These are phyloP conservation scores for Suhomyces pyralidae DNA, from an alignment of 805 yeast genomes.

Conservation along the genomic window DNA sequence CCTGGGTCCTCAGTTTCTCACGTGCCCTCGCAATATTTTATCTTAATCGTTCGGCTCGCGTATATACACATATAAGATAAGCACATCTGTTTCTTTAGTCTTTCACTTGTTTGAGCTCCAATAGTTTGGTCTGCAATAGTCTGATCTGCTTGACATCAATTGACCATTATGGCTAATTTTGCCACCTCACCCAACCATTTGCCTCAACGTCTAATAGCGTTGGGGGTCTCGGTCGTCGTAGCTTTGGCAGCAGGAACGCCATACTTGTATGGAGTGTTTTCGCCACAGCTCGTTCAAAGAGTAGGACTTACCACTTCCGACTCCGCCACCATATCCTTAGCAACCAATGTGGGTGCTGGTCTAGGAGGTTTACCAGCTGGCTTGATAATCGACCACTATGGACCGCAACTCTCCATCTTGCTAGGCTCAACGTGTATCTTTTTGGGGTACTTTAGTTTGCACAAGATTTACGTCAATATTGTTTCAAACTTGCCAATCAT, in stretches of 20 bases:
- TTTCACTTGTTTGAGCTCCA: background rate
- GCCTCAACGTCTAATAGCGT: conserved; percentile 21
- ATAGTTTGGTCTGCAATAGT: background rate
- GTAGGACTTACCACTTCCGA: conserved; percentile 57
- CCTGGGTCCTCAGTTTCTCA: background rate
- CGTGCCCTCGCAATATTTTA: background rate
- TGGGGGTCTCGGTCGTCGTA: conserved; percentile 40
- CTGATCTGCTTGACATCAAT: background rate
- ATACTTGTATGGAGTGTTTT: conserved; percentile 69
- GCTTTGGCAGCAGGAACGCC: conserved; percentile 74
- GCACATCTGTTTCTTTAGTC: background rate
- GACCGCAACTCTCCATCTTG: conserved; percentile 52
- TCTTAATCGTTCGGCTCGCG: background rate
- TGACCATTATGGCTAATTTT: background rate
- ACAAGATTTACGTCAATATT: conserved; percentile 42
- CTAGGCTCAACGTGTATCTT: conserved; percentile 56
- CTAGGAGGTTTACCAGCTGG: conserved; percentile 74
- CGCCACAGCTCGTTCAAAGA: conserved; percentile 62
- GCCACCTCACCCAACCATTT: conserved; percentile 8
- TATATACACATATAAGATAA: no score
- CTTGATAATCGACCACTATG: conserved; percentile 56
- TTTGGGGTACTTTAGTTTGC: conserved; percentile 51
- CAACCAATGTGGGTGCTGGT: conserved; percentile 62
- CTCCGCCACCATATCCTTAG: conserved; percentile 62
- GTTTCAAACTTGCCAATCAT: conserved; percentile 40